These are phyloP conservation scores for Lactarius akahatsu DNA, from an alignment of 768 basidiomycete genomes.

Conservation along the genomic window DNA sequence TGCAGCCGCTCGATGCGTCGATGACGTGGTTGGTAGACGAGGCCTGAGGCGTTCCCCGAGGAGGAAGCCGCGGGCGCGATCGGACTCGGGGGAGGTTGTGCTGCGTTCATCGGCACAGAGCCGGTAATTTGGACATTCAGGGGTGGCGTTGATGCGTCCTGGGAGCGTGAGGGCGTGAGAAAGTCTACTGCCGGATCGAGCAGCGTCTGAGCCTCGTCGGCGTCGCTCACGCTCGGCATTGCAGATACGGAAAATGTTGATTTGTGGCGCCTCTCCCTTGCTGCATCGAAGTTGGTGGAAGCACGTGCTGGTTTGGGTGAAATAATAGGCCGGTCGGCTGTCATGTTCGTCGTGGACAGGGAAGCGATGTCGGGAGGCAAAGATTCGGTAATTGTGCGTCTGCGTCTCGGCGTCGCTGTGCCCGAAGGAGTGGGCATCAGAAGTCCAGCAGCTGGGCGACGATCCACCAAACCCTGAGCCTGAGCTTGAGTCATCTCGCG, in stretches of 20 bases:
- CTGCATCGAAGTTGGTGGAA: not conserved
- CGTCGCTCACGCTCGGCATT: constrained; percentile 17
- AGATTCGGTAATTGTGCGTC: constrained; percentile 24
- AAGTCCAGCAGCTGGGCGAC: constrained; percentile 36
- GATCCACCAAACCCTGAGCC: constrained; percentile 56
- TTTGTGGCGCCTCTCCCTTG: constrained; percentile 16
- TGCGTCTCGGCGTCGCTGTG: constrained; percentile 33
- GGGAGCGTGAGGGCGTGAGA: not conserved
- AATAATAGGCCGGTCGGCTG: constrained; percentile 4
- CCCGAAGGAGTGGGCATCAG: constrained; percentile 30
- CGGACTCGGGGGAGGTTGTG: constrained; percentile 18
- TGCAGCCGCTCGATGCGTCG: constrained; percentile 76
- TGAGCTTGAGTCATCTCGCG: constrained; percentile 78
- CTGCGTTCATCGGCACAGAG: not conserved
- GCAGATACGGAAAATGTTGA: constrained; percentile 17
- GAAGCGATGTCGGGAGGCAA: constrained; percentile 11
- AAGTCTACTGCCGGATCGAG: constrained; percentile 15
- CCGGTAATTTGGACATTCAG: not conserved
- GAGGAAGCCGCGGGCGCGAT: constrained; percentile 13
- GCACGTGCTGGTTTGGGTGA: constrained; percentile 12
- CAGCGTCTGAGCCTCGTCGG: not conserved
- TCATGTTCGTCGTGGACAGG: not conserved
- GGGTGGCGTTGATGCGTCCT: not conserved
- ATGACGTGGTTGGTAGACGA: constrained; percentile 55
- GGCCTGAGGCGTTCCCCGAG: constrained; percentile 28